Percentiles rank a stretch among this genome's conserved stretches.
phyloP scores from a whole-genome alignment of 129 eudicot species.

The Saposhnikovia divaricata region DNA sequence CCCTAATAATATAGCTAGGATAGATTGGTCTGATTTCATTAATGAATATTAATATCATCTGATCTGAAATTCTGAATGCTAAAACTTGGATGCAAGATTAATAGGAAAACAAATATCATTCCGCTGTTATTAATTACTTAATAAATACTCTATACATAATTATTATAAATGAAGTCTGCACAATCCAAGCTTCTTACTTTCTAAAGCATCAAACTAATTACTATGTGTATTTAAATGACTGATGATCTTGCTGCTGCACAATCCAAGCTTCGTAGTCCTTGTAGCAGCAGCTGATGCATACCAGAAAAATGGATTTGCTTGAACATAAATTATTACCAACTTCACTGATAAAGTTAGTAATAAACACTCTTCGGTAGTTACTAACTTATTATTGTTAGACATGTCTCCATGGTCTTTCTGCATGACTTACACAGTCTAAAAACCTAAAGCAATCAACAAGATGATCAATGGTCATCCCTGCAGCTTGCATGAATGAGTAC shows the following conservation, averaged over 20 bases:
- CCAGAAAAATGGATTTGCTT: background rate
- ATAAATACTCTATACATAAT: background rate
- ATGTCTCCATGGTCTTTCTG: constrained; percentile 99
- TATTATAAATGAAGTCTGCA: background rate
- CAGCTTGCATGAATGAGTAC: constrained; percentile 96
- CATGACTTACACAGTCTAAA: constrained; percentile 75
- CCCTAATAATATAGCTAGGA: too few species aligned
- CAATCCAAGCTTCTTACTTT: constrained; percentile 6
- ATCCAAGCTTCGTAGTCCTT: constrained; percentile 9
- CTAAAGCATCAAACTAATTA: background rate
- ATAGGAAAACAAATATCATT: background rate
- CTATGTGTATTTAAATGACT: background rate
- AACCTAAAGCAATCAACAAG: constrained; percentile 90
- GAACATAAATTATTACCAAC: constrained; percentile 10
- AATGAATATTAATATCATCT: background rate
- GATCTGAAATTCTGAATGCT: background rate
- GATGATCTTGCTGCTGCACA: constrained; percentile 7
- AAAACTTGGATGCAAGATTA: background rate
- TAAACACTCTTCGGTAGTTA: constrained; percentile 2
- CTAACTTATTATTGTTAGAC: constrained; percentile 31
- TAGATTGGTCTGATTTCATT: background rate
- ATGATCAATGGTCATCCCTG: constrained; percentile 96
- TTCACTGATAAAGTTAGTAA: constrained; percentile 3
- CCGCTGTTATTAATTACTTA: background rate
- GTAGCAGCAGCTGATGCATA: constrained; percentile 15